phyloP scores from a whole-genome alignment of 208 protist genomes.

The Acanthamoeba sp. region DNA sequence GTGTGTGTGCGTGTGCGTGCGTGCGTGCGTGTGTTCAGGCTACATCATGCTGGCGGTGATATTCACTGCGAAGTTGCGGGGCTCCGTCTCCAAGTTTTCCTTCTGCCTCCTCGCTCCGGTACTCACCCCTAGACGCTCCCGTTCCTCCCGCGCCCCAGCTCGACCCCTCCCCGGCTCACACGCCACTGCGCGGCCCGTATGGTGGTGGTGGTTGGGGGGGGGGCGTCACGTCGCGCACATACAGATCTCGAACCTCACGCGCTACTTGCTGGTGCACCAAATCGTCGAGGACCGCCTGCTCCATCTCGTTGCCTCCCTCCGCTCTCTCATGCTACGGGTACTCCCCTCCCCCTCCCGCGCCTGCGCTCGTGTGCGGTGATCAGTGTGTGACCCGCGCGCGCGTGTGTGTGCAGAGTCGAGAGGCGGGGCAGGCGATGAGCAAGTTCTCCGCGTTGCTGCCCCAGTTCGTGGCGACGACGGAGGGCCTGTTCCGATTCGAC shows the following conservation, averaged over 20 bases:
- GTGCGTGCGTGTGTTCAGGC: background rate
- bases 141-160: background rate
- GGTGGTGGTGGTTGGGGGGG: background rate
- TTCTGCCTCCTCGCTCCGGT: constrained; percentile 44
- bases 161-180: background rate
- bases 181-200: background rate
- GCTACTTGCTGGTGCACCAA: constrained; percentile 25
- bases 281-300: background rate
- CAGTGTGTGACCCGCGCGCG: background rate
- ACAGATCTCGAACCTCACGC: background rate
- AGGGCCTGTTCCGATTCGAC: background rate
- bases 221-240: too few relatives aligned
- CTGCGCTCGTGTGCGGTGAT: background rate
- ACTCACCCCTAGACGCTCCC: background rate
- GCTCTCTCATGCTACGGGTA: background rate
- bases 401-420: background rate
- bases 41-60: constrained; percentile 64
- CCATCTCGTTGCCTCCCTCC: constrained; percentile 12
- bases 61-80: constrained; percentile 40
- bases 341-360: background rate
- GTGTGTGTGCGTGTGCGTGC: background rate
- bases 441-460: background rate
- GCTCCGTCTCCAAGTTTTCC: constrained; percentile 62
- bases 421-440: background rate
- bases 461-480: background rate